phyloP scores from a whole-genome alignment of 306 rosid species.

The Geum urbanum region DNA sequence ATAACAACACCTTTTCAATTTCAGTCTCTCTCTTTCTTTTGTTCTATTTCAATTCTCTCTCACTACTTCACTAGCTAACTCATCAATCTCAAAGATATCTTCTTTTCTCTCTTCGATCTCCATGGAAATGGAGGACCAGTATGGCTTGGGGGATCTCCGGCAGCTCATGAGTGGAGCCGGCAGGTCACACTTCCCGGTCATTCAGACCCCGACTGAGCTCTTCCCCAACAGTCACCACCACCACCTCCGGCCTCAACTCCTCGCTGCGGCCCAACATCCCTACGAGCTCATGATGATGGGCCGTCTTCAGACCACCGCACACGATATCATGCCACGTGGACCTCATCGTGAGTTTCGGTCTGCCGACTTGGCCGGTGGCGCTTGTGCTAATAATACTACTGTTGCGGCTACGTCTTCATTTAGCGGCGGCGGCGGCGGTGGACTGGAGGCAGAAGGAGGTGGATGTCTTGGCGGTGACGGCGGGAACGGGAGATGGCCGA shows the following conservation, averaged over 20 bases:
- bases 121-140: conserved; percentile 74
- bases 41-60: background rate
- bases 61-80: background rate
- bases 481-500: conserved; percentile 80
- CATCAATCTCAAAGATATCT: background rate
- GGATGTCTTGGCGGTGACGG: conserved; percentile 47
- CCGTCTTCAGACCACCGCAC: conserved; percentile 42
- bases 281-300: conserved; percentile 74
- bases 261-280: conserved; percentile 23
- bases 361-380: conserved; percentile 32
- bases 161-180: conserved; percentile 45
- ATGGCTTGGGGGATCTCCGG: conserved; percentile 51
- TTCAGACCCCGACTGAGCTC: conserved; percentile 42
- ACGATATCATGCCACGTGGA: conserved; percentile 42
- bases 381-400: conserved; percentile 22
- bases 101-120: conserved; percentile 6
- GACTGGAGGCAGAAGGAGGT: conserved; percentile 51
- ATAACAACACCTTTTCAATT: conserved; percentile 4
- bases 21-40: conserved; percentile 12
- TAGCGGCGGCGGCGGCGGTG: conserved; percentile 28
- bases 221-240: conserved; percentile 43
- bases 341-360: conserved; percentile 44
- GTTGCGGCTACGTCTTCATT: conserved; percentile 47
- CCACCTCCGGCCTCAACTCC: conserved; percentile 32
- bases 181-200: conserved; percentile 39